phyloP scores from a whole-genome alignment of 1,284 basidiomycete genomes.

The Cyathus olla region DNA sequence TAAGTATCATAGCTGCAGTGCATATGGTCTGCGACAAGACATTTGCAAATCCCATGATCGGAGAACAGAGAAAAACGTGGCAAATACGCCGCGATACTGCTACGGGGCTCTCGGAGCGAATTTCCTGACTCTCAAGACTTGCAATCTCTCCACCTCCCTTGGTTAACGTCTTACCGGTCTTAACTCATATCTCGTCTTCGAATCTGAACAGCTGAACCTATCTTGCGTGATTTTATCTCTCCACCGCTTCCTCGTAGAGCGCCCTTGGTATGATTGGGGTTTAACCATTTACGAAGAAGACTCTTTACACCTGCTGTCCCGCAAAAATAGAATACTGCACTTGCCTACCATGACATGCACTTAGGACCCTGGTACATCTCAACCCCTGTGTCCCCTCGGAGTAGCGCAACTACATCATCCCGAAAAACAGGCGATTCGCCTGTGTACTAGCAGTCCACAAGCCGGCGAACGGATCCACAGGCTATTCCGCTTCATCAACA shows the following conservation, averaged over 20 bases:
- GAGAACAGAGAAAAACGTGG: constrained; percentile 1
- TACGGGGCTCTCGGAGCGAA: background rate
- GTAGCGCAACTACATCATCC: too few relatives aligned
- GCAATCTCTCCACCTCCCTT: background rate
- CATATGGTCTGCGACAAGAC: background rate
- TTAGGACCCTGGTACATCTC: too few relatives aligned
- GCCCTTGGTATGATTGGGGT: background rate
- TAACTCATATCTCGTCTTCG: background rate
- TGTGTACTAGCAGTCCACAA: too few relatives aligned
- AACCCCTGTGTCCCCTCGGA: too few relatives aligned
- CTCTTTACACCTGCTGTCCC: background rate
- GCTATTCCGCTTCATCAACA: too few relatives aligned
- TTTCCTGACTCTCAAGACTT: background rate
- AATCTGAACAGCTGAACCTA: background rate
- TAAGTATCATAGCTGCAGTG: background rate
- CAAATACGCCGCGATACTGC: background rate
- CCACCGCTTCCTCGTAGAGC: background rate
- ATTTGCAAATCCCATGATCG: background rate
- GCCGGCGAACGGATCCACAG: too few relatives aligned
- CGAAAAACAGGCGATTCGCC: too few relatives aligned
- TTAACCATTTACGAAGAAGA: background rate
- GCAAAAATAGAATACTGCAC: too few relatives aligned
- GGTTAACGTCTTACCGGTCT: background rate
- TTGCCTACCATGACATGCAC: too few relatives aligned
- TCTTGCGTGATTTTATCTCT: background rate